phyloP scores from a whole-genome alignment of 78 protist genomes.

The Capsaspora owczarzaki region DNA sequence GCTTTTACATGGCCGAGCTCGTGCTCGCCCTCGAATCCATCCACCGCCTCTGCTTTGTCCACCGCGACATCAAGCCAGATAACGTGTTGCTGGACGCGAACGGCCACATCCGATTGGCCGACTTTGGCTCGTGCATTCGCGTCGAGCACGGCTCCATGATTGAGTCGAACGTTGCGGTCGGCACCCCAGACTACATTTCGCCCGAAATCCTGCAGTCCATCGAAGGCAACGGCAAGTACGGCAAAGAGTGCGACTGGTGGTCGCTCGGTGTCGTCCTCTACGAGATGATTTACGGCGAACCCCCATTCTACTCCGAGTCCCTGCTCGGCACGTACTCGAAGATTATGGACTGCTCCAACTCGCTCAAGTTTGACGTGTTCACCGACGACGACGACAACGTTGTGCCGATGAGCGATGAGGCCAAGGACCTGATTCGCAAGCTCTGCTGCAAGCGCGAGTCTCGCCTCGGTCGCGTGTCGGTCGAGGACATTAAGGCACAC shows the following conservation, averaged over 20 bases:
- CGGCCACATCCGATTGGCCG: slow-evolving; percentile 50
- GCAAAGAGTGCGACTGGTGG: slow-evolving; percentile 69
- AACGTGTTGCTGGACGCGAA: background rate
- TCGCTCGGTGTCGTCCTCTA: slow-evolving; percentile 61
- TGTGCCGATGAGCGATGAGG: slow-evolving; percentile 1
- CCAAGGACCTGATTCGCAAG: background rate
- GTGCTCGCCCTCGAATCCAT: slow-evolving; percentile 66
- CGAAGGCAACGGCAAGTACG: slow-evolving; percentile 1
- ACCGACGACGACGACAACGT: background rate
- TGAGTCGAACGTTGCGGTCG: slow-evolving; percentile 15
- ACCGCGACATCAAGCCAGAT: slow-evolving; percentile 74
- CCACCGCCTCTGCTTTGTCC: slow-evolving; percentile 61
- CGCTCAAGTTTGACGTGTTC: slow-evolving; percentile 44
- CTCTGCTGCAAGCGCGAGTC: background rate
- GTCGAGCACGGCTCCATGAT: background rate
- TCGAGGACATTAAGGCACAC: background rate
- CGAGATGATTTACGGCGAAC: slow-evolving; percentile 56
- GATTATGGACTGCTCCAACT: slow-evolving; percentile 39
- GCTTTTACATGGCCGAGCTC: slow-evolving; percentile 77
- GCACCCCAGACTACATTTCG: slow-evolving; percentile 83
- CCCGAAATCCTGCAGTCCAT: slow-evolving; percentile 22
- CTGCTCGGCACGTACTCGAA: slow-evolving; percentile 47
- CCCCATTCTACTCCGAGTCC: slow-evolving; percentile 56
- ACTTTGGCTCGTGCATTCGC: slow-evolving; percentile 36
- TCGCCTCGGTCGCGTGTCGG: background rate